Conservation (phyloP, 1,284 basidiomycete species). For the Fomitopsis schrenkii region DNA sequence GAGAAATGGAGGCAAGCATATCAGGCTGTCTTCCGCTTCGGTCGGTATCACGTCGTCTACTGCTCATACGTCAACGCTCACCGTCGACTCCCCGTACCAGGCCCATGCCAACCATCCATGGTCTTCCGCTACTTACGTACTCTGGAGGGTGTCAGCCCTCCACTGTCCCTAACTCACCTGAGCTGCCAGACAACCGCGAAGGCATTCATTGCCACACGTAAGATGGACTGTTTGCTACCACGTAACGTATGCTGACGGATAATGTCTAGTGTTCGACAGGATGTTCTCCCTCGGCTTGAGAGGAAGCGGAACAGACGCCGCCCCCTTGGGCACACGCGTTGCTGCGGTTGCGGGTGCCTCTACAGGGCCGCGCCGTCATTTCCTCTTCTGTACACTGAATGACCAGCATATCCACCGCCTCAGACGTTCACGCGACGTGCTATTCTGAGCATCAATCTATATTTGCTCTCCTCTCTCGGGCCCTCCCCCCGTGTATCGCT, state of each 20-base stretch:
- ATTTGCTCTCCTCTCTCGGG: neutral
- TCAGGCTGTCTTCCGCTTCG: conserved; percentile 83
- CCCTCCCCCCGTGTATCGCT: neutral
- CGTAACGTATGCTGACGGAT: neutral
- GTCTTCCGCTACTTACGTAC: conserved; percentile 84
- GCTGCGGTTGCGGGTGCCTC: conserved; percentile 58
- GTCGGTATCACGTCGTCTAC: conserved; percentile 32
- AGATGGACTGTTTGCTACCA: conserved; percentile 24
- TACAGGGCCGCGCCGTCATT: conserved; percentile 71
- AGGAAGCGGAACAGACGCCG: conserved; percentile 59
- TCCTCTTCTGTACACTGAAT: conserved; percentile 74
- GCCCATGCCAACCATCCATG: conserved; percentile 84
- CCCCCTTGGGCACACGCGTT: conserved; percentile 57
- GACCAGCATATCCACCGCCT: conserved; percentile 14
- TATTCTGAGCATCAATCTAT: neutral
- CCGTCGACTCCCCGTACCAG: conserved; percentile 25
- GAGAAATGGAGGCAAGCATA: conserved; percentile 93
- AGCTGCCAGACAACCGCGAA: conserved; percentile 86
- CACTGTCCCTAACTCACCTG: conserved; percentile 75
- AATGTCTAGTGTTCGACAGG: conserved; percentile 49
- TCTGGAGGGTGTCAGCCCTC: conserved; percentile 79
- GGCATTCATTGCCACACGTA: conserved; percentile 79
- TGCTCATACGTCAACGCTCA: conserved; percentile 5
- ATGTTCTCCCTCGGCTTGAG: conserved; percentile 87
- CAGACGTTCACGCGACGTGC: conserved; percentile 12